Evolutionary conservation across 208 protist genomes (phyloP), one percentile per base, ranked within the genome.

Genomic region (Leptomonas pyrrhocoris): DNA sequence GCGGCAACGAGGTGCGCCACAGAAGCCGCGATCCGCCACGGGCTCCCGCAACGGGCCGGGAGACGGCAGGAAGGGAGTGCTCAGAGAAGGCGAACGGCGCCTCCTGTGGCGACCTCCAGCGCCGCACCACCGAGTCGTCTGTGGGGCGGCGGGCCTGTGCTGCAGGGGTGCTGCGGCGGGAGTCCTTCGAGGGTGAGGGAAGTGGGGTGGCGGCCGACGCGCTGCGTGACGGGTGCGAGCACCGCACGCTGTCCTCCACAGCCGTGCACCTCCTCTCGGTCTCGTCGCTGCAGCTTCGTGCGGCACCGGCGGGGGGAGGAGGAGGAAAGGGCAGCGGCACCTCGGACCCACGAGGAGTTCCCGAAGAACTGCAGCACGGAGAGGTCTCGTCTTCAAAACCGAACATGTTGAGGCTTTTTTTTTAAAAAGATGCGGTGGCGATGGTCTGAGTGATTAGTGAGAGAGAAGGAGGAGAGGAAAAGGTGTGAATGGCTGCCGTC

Each of bases 181-280:
- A 19, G 2, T 59, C 31, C 6, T 9, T 2, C 34, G 54, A 5
- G 2, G 34, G 19, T 27, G 34, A 19, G 0, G 54, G 54, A 19
- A 31, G 16, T 13, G 21, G 13, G 19, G 51, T 5, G 2, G 31
- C 19, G n/a, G 8, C 31, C 4, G 54, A 43, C 0, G 54, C 31
- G 7, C 34, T 38, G 5, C 54, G 54, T 25, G 56, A 28, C 12
- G 11, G 12, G 18, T 4, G 34, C 34, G 19, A 21, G 23, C 56
- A 48, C 56, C 56, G 48, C 21, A 61, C 38, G 23, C 23, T 21
- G 38, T 61, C 56, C 38, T 61, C 56, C 23, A 31, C 38, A n/a
- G 56, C n/a, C n/a, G 28, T 18, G 38, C 23, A 48, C 19, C 31
- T 5, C 2, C 56, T 36, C 38, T 61, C 36, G 0, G 38, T 6